Base-by-base conservation (phyloP, 306 rosid species). In the Pyrus communis region DNA sequence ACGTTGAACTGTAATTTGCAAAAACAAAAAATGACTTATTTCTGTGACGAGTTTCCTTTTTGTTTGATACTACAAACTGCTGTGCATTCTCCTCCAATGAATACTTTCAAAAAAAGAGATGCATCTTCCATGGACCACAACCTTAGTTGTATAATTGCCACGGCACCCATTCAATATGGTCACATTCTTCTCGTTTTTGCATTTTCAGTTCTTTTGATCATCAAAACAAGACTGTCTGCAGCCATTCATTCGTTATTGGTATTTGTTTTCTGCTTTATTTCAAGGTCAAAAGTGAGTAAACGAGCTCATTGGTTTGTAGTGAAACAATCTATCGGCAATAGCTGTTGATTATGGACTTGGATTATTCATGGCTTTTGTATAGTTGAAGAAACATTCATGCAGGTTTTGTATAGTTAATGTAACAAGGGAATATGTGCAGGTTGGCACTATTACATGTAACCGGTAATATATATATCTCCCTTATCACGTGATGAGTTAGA, bases 81-180 rank as follows among this genome's bases (percentile, higher is more conserved):
- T 13, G 15, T 61, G 66, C 66, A 13, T 9, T 61, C 51, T 75
- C 55, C 13, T 79, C 35, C 69, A 9, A 5, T 35, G 49, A 70
- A 59, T 40, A 10, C 55, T 52, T 38, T 78, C 75, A 78, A 74
- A 71, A 27, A 75, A 71, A 52, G 55, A 68, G 10, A 7, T 68
- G 82, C 77, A 81, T 82, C 83, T 81, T 75, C 71, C 35, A 72
- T 67, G 85, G 88, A 75, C 83, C 85, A 78, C 82, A 38, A 25
- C 67, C 33, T 46, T 67, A 25, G 42, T 71, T 15, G 55, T 49
- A 49, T 5, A 49, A 15, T 49, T 42, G 65, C 77, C 79, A 72
- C 75, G 0, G 68, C 54, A 68, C 55, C 86, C 73, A 78, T 73
- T 82, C 76, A 82, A 77, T 57, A 60, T 61, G 79, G 73, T 75